Conservation (phyloP, 2,329 filamentous ascomycete genomes). For the Colletotrichum cordylinicola region DNA sequence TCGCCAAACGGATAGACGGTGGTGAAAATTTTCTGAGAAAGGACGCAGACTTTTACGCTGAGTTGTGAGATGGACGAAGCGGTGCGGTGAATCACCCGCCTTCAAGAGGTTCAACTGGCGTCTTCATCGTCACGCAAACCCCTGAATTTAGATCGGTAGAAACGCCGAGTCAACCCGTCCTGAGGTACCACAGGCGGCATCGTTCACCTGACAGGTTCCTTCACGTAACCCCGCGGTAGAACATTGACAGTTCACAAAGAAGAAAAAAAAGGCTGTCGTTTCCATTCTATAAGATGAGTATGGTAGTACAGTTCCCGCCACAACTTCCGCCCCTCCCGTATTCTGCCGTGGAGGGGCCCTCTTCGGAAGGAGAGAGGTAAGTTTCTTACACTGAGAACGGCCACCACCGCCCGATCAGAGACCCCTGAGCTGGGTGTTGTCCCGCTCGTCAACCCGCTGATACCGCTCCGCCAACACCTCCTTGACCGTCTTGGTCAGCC, state of each 20-base stretch:
- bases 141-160: background rate
- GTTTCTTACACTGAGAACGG: background rate
- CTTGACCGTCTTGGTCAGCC: conserved; percentile 54
- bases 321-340: background rate
- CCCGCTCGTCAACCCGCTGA: conserved; percentile 49
- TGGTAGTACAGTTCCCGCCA: conserved; percentile 15
- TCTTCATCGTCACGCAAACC: background rate
- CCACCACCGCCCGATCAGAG: background rate
- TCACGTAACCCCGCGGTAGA: background rate
- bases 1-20: background rate
- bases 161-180: background rate
- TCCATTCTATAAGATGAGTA: conserved; percentile 14
- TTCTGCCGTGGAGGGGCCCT: background rate
- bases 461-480: conserved; percentile 63
- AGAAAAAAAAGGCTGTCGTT: conserved; percentile 12
- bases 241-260: background rate
- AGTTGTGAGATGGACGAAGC: background rate
- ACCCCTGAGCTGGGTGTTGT: conserved; percentile 50
- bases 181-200: background rate
- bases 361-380: background rate
- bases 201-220: background rate
- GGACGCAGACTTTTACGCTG: background rate
- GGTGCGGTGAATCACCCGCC: background rate
- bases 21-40: background rate
- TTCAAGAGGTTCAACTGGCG: background rate